phyloP scores from a whole-genome alignment of 306 rosid species.

The Amphicarpaea edgeworthii region DNA sequence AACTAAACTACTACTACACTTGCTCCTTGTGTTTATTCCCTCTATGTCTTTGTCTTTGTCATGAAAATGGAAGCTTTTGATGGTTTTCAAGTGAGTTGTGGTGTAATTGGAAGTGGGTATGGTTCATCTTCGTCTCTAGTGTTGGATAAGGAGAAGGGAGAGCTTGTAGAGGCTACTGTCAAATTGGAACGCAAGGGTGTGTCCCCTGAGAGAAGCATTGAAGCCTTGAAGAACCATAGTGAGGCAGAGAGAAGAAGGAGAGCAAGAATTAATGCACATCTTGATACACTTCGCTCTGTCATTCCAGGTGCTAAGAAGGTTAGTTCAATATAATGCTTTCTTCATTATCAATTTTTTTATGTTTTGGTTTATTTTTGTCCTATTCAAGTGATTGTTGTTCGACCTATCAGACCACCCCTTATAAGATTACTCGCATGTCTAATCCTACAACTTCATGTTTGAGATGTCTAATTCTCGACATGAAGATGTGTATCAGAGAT shows the following conservation, averaged over 20 bases:
- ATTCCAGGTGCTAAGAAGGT: constrained; percentile 84
- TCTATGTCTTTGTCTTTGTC: no score
- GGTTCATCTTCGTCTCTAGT: constrained; percentile 67
- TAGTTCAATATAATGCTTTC: constrained; percentile 12
- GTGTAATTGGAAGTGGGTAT: constrained; percentile 52
- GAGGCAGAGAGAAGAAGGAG: constrained; percentile 80
- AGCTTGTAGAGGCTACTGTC: constrained; percentile 62
- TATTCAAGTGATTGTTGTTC: no score
- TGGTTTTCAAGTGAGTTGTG: constrained; percentile 45
- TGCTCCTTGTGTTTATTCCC: background rate
- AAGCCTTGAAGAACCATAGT: constrained; percentile 77
- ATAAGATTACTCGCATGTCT: no score
- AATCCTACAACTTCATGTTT: no score
- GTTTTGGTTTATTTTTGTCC: no score
- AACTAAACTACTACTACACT: background rate
- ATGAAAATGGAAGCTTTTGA: constrained; percentile 65
- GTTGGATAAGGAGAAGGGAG: constrained; percentile 64
- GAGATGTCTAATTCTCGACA: no score
- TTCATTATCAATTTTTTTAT: background rate
- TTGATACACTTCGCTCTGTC: constrained; percentile 66
- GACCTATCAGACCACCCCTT: no score
- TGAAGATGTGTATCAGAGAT: background rate
- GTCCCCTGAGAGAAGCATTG: constrained; percentile 64
- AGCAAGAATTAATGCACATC: constrained; percentile 74
- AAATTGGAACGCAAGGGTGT: constrained; percentile 57